Percentiles rank a stretch among this genome's conserved stretches.
These are phyloP conservation scores for Hymenoscyphus albidus DNA, from an alignment of 2,329 filamentous ascomycete species.

Conservation along the genomic window DNA sequence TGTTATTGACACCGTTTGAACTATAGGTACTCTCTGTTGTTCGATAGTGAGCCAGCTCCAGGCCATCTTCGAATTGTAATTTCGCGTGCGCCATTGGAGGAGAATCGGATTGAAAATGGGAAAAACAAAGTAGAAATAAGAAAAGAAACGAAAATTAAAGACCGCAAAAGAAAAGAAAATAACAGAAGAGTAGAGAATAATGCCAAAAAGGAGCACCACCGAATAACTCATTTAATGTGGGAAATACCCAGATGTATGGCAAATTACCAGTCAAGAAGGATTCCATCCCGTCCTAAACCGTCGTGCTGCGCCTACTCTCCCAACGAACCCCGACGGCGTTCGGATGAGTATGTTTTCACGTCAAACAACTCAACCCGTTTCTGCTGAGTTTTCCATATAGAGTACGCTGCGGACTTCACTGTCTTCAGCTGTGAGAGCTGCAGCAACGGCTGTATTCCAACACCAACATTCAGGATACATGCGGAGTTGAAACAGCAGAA, in stretches of 20 bases:
- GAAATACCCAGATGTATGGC: not conserved
- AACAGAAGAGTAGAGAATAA: not conserved
- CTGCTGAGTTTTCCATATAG: not conserved
- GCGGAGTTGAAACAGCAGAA: not conserved
- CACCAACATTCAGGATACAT: not conserved
- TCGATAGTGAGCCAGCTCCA: constrained; percentile 16
- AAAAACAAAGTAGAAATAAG: constrained; percentile 1
- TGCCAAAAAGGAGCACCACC: not conserved
- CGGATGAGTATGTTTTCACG: not conserved
- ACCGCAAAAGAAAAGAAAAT: not conserved
- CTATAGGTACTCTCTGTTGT: not conserved
- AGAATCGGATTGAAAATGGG: not conserved
- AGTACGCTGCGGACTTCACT: not conserved
- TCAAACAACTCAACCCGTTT: not conserved
- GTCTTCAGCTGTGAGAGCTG: not conserved
- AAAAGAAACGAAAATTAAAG: not conserved
- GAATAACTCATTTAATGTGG: not conserved
- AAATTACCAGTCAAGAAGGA: not conserved
- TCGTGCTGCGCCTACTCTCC: constrained; percentile 3
- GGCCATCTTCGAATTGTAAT: constrained; percentile 12
- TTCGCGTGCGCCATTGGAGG: constrained; percentile 11
- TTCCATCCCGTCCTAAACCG: not conserved
- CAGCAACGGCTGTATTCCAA: not conserved
- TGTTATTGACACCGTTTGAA: constrained; percentile 9
- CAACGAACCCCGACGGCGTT: not conserved